Evolutionary conservation across 257 asterid genomes (phyloP).

Genomic region (Misopates orontium): DNA sequence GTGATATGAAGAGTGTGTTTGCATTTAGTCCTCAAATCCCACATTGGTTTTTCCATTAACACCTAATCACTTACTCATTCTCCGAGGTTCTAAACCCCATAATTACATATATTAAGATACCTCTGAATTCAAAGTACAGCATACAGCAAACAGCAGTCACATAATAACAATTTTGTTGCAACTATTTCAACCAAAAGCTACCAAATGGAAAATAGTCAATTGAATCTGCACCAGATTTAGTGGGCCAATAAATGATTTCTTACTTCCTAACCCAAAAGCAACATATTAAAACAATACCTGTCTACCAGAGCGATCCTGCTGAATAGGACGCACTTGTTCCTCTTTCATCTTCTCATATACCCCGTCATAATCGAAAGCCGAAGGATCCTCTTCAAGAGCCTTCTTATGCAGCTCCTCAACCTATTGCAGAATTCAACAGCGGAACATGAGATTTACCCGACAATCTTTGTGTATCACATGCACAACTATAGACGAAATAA

Average conservation of each 20-base stretch:
- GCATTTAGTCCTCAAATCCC: no score
- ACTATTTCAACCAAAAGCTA: conserved; percentile 10
- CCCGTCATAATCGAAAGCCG: conserved; percentile 87
- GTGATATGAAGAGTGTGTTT: no score
- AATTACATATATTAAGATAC: background rate
- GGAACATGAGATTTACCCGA: background rate
- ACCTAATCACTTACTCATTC: background rate
- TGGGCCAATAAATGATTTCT: conserved; percentile 3
- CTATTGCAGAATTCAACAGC: conserved; percentile 31
- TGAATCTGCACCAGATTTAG: conserved; percentile 1
- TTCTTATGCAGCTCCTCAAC: conserved; percentile 89
- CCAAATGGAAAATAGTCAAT: conserved; percentile 10
- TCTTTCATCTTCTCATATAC: conserved; percentile 88
- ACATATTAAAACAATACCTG: conserved; percentile 45
- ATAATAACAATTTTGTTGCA: background rate
- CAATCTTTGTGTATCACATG: background rate
- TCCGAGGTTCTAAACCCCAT: background rate
- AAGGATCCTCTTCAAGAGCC: conserved; percentile 91
- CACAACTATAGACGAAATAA: background rate
- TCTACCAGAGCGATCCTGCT: conserved; percentile 66
- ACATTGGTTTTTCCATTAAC: no score
- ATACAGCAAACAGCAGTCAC: background rate
- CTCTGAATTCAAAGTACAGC: background rate
- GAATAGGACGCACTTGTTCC: conserved; percentile 62
- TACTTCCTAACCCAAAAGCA: conserved; percentile 6